These are phyloP conservation scores for Solanum verrucosum DNA, from an alignment of 257 asterid genomes.

Conservation along the genomic window DNA sequence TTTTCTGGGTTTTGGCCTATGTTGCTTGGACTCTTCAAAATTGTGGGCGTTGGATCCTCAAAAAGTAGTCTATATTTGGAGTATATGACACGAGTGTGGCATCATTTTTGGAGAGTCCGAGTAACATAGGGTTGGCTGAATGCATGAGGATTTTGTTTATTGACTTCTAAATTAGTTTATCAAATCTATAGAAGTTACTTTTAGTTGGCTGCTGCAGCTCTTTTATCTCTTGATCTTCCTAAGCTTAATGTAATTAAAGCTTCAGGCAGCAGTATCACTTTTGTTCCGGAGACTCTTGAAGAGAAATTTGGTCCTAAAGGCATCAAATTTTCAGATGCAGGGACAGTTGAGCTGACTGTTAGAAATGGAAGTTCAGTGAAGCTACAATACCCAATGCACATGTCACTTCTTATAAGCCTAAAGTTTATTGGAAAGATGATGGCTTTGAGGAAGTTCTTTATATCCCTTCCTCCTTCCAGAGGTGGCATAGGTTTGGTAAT, in stretches of 20 bases:
- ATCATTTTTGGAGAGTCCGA: not conserved
- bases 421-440: constrained; percentile 82
- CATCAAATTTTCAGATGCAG: constrained; percentile 37
- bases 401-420: constrained; percentile 60
- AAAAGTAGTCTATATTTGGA: not conserved
- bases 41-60: not conserved
- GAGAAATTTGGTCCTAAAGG: constrained; percentile 59
- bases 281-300: constrained; percentile 34
- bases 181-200: not conserved
- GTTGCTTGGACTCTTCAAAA: not conserved
- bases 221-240: constrained; percentile 44
- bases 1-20: not conserved
- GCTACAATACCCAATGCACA: constrained; percentile 54
- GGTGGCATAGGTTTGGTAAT: constrained; percentile 65
- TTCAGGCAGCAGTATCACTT: constrained; percentile 7
- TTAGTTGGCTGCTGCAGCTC: constrained; percentile 26
- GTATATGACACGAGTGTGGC: not conserved
- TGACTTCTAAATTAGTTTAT: not conserved
- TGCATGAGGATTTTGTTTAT: not conserved
- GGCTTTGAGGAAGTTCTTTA: constrained; percentile 69
- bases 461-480: constrained; percentile 28
- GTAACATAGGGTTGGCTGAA: not conserved
- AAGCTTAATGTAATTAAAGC: constrained; percentile 21
- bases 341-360: constrained; percentile 47
- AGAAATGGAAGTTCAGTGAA: constrained; percentile 73